These are phyloP conservation scores for Ogataea philodendri DNA, from an alignment of 805 yeast species.

Conservation along the genomic window DNA sequence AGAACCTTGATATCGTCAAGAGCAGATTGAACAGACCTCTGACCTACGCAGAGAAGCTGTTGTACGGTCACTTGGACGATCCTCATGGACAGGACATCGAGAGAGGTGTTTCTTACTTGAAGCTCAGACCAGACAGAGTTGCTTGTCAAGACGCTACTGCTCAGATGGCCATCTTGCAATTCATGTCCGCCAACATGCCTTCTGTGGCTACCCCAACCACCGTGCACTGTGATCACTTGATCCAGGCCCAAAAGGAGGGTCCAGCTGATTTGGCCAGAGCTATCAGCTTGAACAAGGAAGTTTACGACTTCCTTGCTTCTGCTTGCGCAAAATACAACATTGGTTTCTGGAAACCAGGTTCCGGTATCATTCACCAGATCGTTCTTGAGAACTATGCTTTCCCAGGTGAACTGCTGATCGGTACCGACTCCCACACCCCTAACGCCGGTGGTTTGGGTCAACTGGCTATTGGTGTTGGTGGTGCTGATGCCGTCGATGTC, in stretches of 20 bases:
- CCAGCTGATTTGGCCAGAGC: conserved; percentile 77
- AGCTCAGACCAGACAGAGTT: conserved; percentile 94
- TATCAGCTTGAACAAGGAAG: conserved; percentile 85
- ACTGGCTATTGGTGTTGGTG: conserved; percentile 98
- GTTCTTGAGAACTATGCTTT: conserved; percentile 95
- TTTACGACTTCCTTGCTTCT: conserved; percentile 87
- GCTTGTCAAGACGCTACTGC: conserved; percentile 99
- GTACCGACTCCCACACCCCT: conserved; percentile 98
- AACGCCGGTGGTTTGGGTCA: conserved; percentile 99
- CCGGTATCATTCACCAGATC: conserved; percentile 98
- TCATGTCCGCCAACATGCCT: conserved; percentile 94
- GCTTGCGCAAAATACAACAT: conserved; percentile 95
- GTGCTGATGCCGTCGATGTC: conserved; percentile 98
- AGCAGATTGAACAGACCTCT: conserved; percentile 71
- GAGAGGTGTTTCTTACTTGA: conserved; percentile 89
- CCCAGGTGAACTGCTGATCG: conserved; percentile 96
- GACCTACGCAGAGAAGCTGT: conserved; percentile 90
- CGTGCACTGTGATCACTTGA: conserved; percentile 96
- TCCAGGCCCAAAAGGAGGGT: conserved; percentile 95
- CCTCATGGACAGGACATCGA: conserved; percentile 72
- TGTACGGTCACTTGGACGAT: conserved; percentile 87
- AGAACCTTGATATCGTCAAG: conserved; percentile 81
- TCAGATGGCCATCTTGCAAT: conserved; percentile 97
- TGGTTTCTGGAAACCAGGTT: conserved; percentile 99
- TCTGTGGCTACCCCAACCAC: conserved; percentile 90